Base-by-base conservation (phyloP, 495 filamentous ascomycete species). In the Baudoinia panamericana region DNA sequence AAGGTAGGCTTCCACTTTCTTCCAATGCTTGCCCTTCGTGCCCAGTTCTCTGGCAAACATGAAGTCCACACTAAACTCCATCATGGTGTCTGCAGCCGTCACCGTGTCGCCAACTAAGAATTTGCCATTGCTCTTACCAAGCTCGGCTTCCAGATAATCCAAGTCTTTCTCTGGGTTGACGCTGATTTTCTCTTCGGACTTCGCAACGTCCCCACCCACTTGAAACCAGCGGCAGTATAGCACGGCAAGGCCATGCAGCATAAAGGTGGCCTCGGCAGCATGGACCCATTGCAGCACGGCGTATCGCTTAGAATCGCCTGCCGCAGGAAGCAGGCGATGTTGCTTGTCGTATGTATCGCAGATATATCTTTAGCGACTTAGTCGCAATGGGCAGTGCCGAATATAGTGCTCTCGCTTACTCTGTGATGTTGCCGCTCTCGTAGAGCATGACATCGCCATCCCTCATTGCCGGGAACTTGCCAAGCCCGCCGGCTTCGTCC, bases 361-460 rank as follows among this genome's bases (percentile, higher is more conserved):
- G 11, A 62, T 46, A 45, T 61, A 63, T 32, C 57, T 58, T 19
- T 11, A 3, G 5, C n/a, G 0, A 17, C 3, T 9, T 31, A 35
- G 15, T 36, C n/a, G 5, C 28, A 10, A 10, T n/a, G 23, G 10
- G 3, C 3, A 16, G 7, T 22, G 9, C 26, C 16, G 8, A 2
- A 5, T 7, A 4, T 17, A 0, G 5, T n/a, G 18, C 24, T 2
- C 5, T 15, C 26, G 28, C 51, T 25, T 36, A 54, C 51, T 54
- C 52, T 3, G 53, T 53, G 46, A 65, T 62, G 20, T 59, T 58
- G 15, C 62, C 62, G 43, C 62, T 65, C 46, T 64, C 61, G 22
- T 50, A 41, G n/a, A 64, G 21, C 5, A 43, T 36, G 30, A 60
- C 29, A 19, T 48, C 46, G 17, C 51, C 60, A 40, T 63, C 58